Percentiles rank a stretch among this genome's conserved stretches.
These are phyloP conservation scores for Trichoderma lentiforme DNA, from an alignment of 2,329 filamentous ascomycete species.

Conservation along the genomic window DNA sequence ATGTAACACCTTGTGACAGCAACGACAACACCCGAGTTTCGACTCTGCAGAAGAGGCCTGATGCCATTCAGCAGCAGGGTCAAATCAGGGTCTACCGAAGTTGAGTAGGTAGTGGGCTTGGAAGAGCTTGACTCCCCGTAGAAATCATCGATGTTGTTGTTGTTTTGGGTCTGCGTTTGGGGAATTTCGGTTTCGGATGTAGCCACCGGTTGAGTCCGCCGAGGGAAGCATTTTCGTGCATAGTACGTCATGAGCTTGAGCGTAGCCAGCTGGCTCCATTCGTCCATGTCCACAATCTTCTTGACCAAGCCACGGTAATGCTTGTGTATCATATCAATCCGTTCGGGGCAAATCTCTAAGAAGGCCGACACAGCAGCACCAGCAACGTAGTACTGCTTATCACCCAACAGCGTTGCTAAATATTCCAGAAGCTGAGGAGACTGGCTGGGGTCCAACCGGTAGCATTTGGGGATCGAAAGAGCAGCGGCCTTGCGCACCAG, in stretches of 20 bases:
- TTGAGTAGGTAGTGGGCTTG: slow-evolving; percentile 38
- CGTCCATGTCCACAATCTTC: slow-evolving; percentile 97
- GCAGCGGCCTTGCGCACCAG: slow-evolving; percentile 91
- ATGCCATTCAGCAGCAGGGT: slow-evolving; percentile 76
- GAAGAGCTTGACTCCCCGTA: slow-evolving; percentile 64
- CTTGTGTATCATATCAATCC: slow-evolving; percentile 83
- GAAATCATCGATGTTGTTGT: slow-evolving; percentile 61
- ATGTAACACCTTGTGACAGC: slow-evolving; percentile 82
- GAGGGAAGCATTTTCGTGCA: slow-evolving; percentile 81
- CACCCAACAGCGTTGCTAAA: slow-evolving; percentile 71
- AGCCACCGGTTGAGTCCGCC: slow-evolving; percentile 57
- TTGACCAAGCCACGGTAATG: slow-evolving; percentile 82
- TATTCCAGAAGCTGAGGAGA: slow-evolving; percentile 83
- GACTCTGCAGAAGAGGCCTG: slow-evolving; percentile 81
- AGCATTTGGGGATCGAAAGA: slow-evolving; percentile 92
- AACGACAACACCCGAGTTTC: slow-evolving; percentile 88
- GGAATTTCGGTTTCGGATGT: slow-evolving; percentile 20
- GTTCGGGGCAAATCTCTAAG: slow-evolving; percentile 81
- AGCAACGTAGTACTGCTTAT: slow-evolving; percentile 95
- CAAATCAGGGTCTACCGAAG: slow-evolving; percentile 76
- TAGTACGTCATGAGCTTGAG: slow-evolving; percentile 81
- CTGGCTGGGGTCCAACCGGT: slow-evolving; percentile 81
- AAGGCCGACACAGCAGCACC: slow-evolving; percentile 90
- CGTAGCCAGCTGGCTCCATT: slow-evolving; percentile 90
- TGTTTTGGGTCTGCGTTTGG: neutral